These are phyloP conservation scores for Fagopyrum tataricum DNA, from an alignment of 148 eudicot genomes.

Conservation along the genomic window DNA sequence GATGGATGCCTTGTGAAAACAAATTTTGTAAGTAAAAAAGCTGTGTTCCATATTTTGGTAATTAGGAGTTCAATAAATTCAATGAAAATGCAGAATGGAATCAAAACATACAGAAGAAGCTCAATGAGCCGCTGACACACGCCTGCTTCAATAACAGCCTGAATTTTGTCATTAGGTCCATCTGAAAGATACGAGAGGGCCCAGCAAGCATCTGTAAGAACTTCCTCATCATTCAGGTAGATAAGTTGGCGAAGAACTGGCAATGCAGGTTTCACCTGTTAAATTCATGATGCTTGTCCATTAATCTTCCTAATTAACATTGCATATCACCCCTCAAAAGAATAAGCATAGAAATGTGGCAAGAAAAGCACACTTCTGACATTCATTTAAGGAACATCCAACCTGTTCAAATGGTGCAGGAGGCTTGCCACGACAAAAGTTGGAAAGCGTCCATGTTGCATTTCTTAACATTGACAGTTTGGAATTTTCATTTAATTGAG, in stretches of 20 bases:
- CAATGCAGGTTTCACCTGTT: conserved; percentile 74
- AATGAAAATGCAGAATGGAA: neutral
- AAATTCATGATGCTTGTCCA: conserved; percentile 6
- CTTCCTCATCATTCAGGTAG: conserved; percentile 77
- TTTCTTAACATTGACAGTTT: conserved; percentile 91
- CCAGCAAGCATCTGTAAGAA: conserved; percentile 92
- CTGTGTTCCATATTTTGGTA: neutral
- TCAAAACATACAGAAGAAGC: conserved; percentile 52
- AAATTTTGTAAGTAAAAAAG: neutral
- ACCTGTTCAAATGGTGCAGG: conserved; percentile 90
- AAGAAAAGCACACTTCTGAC: neutral
- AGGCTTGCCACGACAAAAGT: conserved; percentile 92
- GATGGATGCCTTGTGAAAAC: conserved; percentile 15
- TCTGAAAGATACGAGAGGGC: conserved; percentile 95
- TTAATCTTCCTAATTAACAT: neutral
- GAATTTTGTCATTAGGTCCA: conserved; percentile 93
- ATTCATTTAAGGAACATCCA: conserved; percentile 1
- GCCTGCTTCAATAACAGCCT: conserved; percentile 88
- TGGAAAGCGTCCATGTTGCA: conserved; percentile 94
- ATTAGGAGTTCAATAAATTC: neutral
- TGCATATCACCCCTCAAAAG: neutral
- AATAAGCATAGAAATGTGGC: conserved; percentile 2
- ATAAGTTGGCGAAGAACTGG: conserved; percentile 75
- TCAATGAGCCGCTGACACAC: conserved; percentile 81
- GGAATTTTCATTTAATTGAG: conserved; percentile 75